Evolutionary conservation across 2,329 filamentous ascomycete species (phyloP), one percentile per base, ranked within the genome.

Genomic region (Fusarium nematophilum): DNA sequence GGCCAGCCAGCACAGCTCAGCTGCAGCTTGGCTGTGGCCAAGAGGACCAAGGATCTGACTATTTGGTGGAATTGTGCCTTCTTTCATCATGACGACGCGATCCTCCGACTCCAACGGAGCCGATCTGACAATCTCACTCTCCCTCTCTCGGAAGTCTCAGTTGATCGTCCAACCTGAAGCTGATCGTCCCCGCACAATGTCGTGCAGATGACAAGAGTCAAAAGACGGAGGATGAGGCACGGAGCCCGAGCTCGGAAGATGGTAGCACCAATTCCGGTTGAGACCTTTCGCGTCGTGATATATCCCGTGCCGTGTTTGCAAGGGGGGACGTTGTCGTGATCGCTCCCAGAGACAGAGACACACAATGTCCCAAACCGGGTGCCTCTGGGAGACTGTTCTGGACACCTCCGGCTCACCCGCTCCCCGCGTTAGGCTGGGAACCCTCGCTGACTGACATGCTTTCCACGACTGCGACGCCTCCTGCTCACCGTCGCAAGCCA

Each of bases 161-260:
- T 27, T 37, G 23, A 18, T 51, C 11, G 27, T 51, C 31, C 47
- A 23, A 34, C 45, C 36, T 21, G 18, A 26, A 51, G 38, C n/a
- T 34, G 40, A 53, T 38, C 38, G 38, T 40, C 44, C 53, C 65
- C 54, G 57, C 57, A 60, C 29, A 56, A 65, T 60, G 48, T 55
- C 53, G 48, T 61, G 50, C 46, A 64, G 47, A 25, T 36, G 37
- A 53, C 47, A 38, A 44, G 21, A 27, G 23, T 27, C 33, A 21
- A 33, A 7, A 38, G 21, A 44, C 13, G 31, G 37, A 59, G 38
- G 31, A 53, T n/a, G n/a, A n/a, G n/a, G 50, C 44, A 50, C 60
- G 51, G 52, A 55, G 45, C 25, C 46, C 57, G 46, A 53, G 29
- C 34, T 50, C 49, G 36, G 50, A 34, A 29, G 36, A 26, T 15